Conservation (phyloP, 495 filamentous ascomycete species). For the Lasiosphaeria miniovina region DNA sequence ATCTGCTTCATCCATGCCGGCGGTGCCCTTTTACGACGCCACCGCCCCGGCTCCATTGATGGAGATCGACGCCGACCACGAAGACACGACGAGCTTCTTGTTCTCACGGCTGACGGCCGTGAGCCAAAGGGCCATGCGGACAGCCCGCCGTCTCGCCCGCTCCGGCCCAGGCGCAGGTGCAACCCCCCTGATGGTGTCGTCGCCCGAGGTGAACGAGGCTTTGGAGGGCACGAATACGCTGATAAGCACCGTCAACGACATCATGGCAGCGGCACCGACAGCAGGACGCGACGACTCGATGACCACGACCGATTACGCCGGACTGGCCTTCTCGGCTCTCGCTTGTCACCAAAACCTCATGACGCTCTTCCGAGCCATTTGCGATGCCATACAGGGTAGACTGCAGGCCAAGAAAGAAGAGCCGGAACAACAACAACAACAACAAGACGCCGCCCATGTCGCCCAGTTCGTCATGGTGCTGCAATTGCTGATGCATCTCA, state of each 20-base stretch:
- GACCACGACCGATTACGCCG: background rate
- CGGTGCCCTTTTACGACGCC: background rate
- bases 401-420: background rate
- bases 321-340: background rate
- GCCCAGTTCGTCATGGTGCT: background rate
- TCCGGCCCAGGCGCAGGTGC: background rate
- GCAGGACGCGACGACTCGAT: background rate
- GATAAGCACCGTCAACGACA: background rate
- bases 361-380: background rate
- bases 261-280: background rate
- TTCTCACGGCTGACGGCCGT: background rate
- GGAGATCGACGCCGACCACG: background rate
- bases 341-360: background rate
- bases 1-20: background rate
- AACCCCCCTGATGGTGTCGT: background rate
- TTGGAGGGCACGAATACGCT: background rate
- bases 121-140: background rate
- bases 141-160: background rate
- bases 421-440: background rate
- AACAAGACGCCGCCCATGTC: background rate
- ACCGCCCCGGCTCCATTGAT: background rate
- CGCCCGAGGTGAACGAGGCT: background rate
- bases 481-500: background rate
- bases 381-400: background rate
- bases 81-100: background rate